A percentile compares a stretch with the other conserved stretches of the same genome.
Evolutionary conservation across 352 stramenopile genomes (phyloP).

Genomic region (Globisporangium irregulare): DNA sequence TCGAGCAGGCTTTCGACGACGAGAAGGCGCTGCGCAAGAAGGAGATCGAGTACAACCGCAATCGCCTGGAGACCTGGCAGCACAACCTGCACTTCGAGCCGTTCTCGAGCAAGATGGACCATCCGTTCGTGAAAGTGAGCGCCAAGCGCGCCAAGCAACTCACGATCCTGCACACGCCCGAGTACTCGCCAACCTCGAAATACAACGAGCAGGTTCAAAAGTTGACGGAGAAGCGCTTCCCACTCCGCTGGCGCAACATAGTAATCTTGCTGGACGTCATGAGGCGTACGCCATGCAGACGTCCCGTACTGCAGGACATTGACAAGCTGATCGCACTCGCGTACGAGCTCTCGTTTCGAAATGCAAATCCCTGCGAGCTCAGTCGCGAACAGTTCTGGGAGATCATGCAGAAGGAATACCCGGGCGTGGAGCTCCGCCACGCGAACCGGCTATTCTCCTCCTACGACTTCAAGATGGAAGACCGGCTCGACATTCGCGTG

Average conservation of each 20-base stretch:
- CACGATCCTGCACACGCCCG: constrained; percentile 49
- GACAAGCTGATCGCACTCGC: constrained; percentile 55
- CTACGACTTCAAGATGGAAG: constrained; percentile 47
- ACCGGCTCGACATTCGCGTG: constrained; percentile 50
- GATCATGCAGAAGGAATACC: constrained; percentile 48
- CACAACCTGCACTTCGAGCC: constrained; percentile 41
- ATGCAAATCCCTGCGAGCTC: constrained; percentile 28
- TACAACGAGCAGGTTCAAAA: constrained; percentile 34
- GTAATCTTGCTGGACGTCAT: constrained; percentile 47
- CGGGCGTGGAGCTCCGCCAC: constrained; percentile 34
- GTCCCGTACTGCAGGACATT: constrained; percentile 62
- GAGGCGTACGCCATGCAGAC: constrained; percentile 49
- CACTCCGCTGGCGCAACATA: constrained; percentile 48
- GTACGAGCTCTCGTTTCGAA: constrained; percentile 48
- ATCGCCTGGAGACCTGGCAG: constrained; percentile 40
- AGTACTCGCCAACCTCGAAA: constrained; percentile 37
- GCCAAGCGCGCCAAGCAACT: constrained; percentile 31
- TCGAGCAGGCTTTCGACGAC: constrained; percentile 32
- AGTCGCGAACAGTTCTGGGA: constrained; percentile 49
- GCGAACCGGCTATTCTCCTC: constrained; percentile 63
- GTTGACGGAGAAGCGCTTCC: constrained; percentile 33
- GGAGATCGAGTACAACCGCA: constrained; percentile 34
- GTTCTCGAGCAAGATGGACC: constrained; percentile 40
- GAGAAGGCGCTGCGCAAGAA: constrained; percentile 29
- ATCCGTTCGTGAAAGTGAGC: constrained; percentile 38